A percentile compares a stretch with the other conserved stretches of the same genome.
Evolutionary conservation across 805 yeast species (phyloP).

Genomic region (Lachancea fermentati): DNA sequence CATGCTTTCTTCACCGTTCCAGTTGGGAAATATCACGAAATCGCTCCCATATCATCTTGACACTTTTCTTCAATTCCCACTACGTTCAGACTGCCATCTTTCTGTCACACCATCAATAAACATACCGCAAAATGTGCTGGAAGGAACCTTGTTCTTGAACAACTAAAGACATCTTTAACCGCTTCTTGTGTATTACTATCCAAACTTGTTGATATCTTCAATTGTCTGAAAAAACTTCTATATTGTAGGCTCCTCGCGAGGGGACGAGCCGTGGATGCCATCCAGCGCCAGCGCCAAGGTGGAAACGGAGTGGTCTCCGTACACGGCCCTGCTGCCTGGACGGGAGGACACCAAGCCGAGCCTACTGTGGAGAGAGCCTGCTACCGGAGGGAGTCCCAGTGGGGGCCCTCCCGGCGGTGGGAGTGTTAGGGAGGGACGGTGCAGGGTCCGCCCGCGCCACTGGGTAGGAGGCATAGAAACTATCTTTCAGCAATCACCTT

Average conservation of each 20-base stretch:
- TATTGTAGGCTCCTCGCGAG: neutral
- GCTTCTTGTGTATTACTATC: conserved; percentile 13
- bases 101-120: conserved; percentile 19
- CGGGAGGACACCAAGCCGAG: no score
- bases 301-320: neutral
- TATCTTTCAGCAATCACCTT: no score
- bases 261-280: neutral
- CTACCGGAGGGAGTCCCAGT: neutral
- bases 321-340: neutral
- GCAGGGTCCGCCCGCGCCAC: no score
- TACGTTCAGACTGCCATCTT: neutral
- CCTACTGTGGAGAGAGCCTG: neutral
- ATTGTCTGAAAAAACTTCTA: neutral
- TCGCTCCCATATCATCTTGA: neutral
- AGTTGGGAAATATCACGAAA: no score
- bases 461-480: no score
- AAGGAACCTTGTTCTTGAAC: conserved; percentile 98
- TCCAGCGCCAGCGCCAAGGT: neutral
- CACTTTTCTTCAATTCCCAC: neutral
- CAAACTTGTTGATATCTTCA: neutral
- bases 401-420: no score
- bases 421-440: no score
- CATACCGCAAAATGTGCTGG: conserved; percentile 99
- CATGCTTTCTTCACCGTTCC: no score
- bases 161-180: conserved; percentile 82